Evolutionary conservation across 768 basidiomycete species (phyloP).

Genomic region (Coprinellus micaceus): DNA sequence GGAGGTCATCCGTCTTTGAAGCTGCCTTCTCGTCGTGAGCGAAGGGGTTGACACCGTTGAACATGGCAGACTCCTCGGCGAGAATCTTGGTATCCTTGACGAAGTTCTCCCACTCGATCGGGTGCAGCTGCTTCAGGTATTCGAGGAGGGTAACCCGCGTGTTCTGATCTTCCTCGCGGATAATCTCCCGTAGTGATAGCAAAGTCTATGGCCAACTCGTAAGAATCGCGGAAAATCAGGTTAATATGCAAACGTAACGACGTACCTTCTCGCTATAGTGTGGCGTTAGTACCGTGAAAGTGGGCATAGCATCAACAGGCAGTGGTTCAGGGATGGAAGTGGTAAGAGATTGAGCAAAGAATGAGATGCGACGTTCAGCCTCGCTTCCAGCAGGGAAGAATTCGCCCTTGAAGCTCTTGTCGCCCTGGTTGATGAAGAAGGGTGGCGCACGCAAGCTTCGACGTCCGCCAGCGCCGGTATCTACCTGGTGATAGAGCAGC

Average conservation of each 20-base stretch:
- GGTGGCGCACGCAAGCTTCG: constrained; percentile 91
- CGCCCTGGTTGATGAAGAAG: constrained; percentile 96
- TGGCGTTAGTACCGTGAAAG: constrained; percentile 96
- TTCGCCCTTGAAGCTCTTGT: constrained; percentile 72
- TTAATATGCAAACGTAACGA: constrained; percentile 3
- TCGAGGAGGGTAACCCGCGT: constrained; percentile 95
- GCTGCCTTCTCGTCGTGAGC: constrained; percentile 75
- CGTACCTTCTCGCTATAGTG: constrained; percentile 96
- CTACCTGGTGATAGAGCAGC: constrained; percentile 94
- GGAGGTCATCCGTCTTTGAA: constrained; percentile 86
- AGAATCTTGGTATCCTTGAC: constrained; percentile 99
- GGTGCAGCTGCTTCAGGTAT: constrained; percentile 97
- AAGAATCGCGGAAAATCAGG: constrained; percentile 3
- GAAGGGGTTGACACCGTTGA: constrained; percentile 69
- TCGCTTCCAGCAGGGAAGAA: constrained; percentile 96
- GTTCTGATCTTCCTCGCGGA: constrained; percentile 96
- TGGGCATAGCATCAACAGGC: constrained; percentile 99
- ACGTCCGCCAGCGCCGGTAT: constrained; percentile 72
- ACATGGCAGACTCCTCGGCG: constrained; percentile 90
- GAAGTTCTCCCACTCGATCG: constrained; percentile 99
- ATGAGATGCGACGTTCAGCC: constrained; percentile 95
- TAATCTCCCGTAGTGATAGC: constrained; percentile 94
- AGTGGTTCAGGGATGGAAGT: constrained; percentile 91
- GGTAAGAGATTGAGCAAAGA: constrained; percentile 97
- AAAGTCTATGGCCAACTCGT: constrained; percentile 57